These are phyloP conservation scores for Styphnolobium japonicum DNA, from an alignment of 306 rosid species.

Conservation along the genomic window DNA sequence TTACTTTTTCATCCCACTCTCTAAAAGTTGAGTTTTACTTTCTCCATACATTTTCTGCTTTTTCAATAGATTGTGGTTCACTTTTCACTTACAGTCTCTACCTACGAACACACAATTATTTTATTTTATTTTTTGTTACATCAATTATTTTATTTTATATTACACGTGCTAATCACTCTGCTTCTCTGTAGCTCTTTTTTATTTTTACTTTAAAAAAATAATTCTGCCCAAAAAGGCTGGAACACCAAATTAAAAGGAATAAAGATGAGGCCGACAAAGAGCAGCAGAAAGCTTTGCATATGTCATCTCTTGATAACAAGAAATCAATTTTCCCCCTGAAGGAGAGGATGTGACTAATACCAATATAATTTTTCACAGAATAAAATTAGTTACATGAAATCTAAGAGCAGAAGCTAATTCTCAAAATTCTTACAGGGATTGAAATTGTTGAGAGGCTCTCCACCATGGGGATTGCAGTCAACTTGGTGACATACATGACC, in stretches of 20 bases:
- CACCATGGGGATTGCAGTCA: constrained; percentile 90
- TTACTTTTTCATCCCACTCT: constrained; percentile 7
- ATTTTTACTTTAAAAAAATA: no score
- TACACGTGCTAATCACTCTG: background rate
- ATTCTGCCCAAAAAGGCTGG: background rate
- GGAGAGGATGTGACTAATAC: background rate
- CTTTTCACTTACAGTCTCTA: constrained; percentile 13
- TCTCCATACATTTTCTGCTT: background rate
- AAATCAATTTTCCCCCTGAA: background rate
- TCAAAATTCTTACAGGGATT: constrained; percentile 48
- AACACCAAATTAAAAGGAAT: background rate
- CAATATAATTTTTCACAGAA: background rate
- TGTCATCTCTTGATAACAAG: background rate
- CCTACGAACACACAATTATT: background rate
- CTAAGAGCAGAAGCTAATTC: background rate
- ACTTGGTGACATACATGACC: constrained; percentile 80
- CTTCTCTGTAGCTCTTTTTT: background rate
- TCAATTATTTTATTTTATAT: background rate
- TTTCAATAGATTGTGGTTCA: background rate
- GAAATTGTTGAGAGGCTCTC: constrained; percentile 91
- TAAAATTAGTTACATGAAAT: background rate
- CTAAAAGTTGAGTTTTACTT: constrained; percentile 24
- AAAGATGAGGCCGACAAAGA: background rate
- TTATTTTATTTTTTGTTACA: background rate
- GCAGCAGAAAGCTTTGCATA: background rate